phyloP scores from a whole-genome alignment of 441 rosid species.

The Geranium incanum region DNA sequence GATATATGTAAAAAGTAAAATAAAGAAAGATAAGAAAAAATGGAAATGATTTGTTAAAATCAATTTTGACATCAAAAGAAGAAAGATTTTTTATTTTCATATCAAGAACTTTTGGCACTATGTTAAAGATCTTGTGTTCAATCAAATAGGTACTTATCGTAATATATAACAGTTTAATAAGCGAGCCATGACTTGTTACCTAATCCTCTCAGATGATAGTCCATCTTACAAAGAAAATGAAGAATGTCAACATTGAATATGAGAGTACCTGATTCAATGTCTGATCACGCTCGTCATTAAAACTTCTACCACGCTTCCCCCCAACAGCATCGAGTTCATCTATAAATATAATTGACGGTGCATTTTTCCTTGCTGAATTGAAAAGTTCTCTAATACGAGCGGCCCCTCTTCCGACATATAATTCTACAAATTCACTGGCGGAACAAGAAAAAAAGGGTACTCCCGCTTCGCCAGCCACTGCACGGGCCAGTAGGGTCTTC shows the following conservation, averaged over 20 bases:
- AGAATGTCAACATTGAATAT: constrained; percentile 13
- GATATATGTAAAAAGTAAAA: neutral
- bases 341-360: constrained; percentile 78
- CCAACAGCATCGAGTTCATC: constrained; percentile 95
- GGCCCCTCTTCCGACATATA: constrained; percentile 97
- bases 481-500: constrained; percentile 91
- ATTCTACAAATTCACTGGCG: constrained; percentile 88
- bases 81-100: neutral
- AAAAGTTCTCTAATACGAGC: constrained; percentile 90
- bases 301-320: constrained; percentile 91
- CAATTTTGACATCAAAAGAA: neutral
- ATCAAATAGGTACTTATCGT: neutral
- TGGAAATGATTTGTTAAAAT: neutral
- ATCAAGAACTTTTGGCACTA: neutral
- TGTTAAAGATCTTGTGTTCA: neutral
- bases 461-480: constrained; percentile 95
- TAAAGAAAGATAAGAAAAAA: neutral
- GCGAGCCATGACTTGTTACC: neutral
- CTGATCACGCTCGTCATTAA: constrained; percentile 95
- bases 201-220: constrained; percentile 5
- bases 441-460: constrained; percentile 89
- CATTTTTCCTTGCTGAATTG: constrained; percentile 52
- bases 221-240: neutral
- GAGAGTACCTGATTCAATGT: constrained; percentile 74
- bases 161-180: neutral